These are phyloP conservation scores for Yamadazyma diospyri DNA, from an alignment of 1,139 yeast species.

Conservation along the genomic window DNA sequence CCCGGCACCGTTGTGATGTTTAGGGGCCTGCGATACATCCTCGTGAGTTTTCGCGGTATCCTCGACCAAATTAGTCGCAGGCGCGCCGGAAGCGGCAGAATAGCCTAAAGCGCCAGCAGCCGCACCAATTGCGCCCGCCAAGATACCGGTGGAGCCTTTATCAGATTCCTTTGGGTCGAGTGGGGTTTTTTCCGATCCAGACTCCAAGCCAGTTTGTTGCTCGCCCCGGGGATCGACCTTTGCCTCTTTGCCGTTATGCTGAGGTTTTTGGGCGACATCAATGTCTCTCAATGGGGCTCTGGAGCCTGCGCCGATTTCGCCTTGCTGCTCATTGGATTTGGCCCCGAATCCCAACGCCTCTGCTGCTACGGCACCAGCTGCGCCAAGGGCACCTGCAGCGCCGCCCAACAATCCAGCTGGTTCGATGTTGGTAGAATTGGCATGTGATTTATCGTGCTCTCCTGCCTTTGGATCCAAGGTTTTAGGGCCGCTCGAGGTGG, in stretches of 20 bases:
- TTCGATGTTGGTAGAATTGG: too few species aligned
- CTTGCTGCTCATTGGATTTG: too few species aligned
- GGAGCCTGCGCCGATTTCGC: too few species aligned
- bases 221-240: too few species aligned
- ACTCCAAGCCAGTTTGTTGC: too few species aligned
- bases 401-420: constrained; percentile 15
- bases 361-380: constrained; percentile 15
- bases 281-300: too few species aligned
- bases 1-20: constrained; percentile 2
- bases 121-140: constrained; percentile 22
- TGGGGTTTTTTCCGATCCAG: too few species aligned
- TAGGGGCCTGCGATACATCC: constrained; percentile 8
- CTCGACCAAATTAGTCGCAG: constrained; percentile 5
- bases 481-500: too few species aligned
- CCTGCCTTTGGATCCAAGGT: constrained; percentile 14
- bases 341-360: constrained; percentile 15
- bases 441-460: too few species aligned
- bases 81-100: background rate
- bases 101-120: constrained; percentile 25
- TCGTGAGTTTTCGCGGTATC: constrained; percentile 2
- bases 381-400: constrained; percentile 13
- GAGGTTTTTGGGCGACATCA: too few species aligned
- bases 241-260: too few species aligned
- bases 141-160: constrained; percentile 5
- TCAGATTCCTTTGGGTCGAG: too few species aligned